A percentile compares a stretch with the other conserved stretches of the same genome.
Conservation (phyloP, 2,329 filamentous ascomycete species). For the Leptographium flavum region DNA sequence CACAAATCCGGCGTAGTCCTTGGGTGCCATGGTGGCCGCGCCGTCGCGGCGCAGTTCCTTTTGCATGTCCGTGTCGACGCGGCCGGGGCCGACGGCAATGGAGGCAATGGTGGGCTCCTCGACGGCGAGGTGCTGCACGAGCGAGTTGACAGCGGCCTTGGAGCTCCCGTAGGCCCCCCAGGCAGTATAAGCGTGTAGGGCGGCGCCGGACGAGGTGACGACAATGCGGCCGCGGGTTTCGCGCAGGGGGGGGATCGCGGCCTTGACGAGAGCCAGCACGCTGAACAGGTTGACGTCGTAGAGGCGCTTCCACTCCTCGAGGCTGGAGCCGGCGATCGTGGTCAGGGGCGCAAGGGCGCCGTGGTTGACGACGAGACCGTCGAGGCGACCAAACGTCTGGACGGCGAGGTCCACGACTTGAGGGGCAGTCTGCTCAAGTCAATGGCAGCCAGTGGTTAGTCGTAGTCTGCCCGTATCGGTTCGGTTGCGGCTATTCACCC, state of each 20-base stretch:
- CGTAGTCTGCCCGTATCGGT: not conserved
- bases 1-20: constrained; percentile 53
- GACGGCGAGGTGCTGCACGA: constrained; percentile 54
- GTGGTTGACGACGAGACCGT: constrained; percentile 81
- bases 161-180: constrained; percentile 75
- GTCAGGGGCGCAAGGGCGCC: constrained; percentile 65
- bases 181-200: constrained; percentile 46
- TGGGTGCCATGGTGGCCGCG: constrained; percentile 31
- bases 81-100: constrained; percentile 61
- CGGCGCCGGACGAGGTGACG: constrained; percentile 69
- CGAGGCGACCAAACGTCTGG: constrained; percentile 54
- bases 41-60: constrained; percentile 55
- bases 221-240: constrained; percentile 56
- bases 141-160: constrained; percentile 73
- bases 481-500: not conserved
- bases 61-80: constrained; percentile 86
- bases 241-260: constrained; percentile 55
- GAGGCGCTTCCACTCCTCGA: constrained; percentile 58
- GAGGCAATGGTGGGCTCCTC: constrained; percentile 68
- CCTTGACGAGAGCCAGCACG: constrained; percentile 60
- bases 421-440: constrained; percentile 31
- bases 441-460: not conserved
- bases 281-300: constrained; percentile 87
- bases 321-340: constrained; percentile 50
- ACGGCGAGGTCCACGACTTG: constrained; percentile 52